Evolutionary conservation across 345 rosid genomes (phyloP).

Genomic region (Gossypium herbaceum): DNA sequence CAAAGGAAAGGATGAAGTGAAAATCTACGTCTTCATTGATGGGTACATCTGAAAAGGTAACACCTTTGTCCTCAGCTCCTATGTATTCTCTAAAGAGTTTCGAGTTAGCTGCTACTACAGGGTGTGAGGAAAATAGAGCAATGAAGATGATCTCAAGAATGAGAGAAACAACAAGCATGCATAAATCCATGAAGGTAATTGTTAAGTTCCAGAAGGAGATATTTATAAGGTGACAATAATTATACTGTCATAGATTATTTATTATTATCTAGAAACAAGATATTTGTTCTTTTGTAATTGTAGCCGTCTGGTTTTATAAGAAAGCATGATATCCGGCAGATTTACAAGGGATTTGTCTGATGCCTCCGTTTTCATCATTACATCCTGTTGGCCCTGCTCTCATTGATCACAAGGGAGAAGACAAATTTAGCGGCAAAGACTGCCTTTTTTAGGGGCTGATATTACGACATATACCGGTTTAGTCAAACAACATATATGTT

Average conservation of each 20-base stretch:
- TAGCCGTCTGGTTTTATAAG: too few species aligned
- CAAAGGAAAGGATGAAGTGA: slow-evolving; percentile 43
- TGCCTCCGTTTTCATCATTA: too few species aligned
- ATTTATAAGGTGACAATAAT: background rate
- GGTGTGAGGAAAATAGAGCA: slow-evolving; percentile 19
- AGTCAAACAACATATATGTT: background rate
- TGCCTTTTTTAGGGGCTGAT: background rate
- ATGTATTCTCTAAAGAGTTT: slow-evolving; percentile 56
- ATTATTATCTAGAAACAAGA: too few species aligned
- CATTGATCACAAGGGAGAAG: background rate
- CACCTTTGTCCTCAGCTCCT: slow-evolving; percentile 46
- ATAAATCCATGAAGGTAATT: slow-evolving; percentile 23
- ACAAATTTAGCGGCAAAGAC: background rate
- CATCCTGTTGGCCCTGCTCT: too few species aligned
- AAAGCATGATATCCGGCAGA: too few species aligned
- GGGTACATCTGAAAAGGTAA: slow-evolving; percentile 38
- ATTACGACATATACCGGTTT: background rate
- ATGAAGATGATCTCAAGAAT: slow-evolving; percentile 18
- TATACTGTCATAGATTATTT: background rate
- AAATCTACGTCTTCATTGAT: slow-evolving; percentile 32
- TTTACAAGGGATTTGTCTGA: too few species aligned
- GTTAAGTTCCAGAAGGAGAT: background rate
- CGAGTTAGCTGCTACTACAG: slow-evolving; percentile 32
- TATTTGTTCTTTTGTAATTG: too few species aligned
- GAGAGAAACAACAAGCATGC: slow-evolving; percentile 13